Evolutionary conservation across 2,329 filamentous ascomycete genomes (phyloP), one percentile per base, ranked within the genome.

Genomic region (Nothophoma quercina): DNA sequence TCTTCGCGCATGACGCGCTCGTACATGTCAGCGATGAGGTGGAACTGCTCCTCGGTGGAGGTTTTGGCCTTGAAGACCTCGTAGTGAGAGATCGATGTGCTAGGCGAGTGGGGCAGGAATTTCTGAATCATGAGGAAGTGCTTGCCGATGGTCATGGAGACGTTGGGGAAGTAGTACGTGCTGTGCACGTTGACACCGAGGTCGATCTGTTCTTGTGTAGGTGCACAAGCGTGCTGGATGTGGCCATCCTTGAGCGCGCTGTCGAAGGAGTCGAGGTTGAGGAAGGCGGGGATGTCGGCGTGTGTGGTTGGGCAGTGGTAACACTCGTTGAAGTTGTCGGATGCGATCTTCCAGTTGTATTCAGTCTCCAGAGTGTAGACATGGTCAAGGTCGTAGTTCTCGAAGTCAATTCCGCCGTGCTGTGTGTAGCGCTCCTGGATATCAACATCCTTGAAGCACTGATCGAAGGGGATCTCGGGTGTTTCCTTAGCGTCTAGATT

Each of bases 261-360:
- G 32, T 60, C 57, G 69, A 85, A 86, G 0, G 79, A 78, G 48
- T 79, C 77, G 21, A 86, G 77, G 53, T 86, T 81, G 18, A 83
- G 78, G 29, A 86, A 78, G 23, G 77, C 75, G 2, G 81, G 77
- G 21, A 85, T 83, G 47, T 84, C 82, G 2, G 84, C 82, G 59
- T 86, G 83, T 0, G 82, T 80, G 0, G 80, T 81, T 15, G 80
- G 78, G 73, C 83, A 86, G 73, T 86, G 84, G 59, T 87, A 87
- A 64, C 84, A 87, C 66, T 85, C 84, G 67, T 87, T 87, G 76
- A 85, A 87, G 73, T 87, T 86, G 65, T 87, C 84, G 7, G 61
- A 46, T 6, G 64, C 54, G 25, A 63, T 60, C 33, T 69, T 69
- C 66, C 66, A 69, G 42, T 68, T 68, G 55, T 66, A 67, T 1